Evolutionary conservation across 176 grass and related monocot genomes (phyloP).

Genomic region (Tillandsia fasciculata): DNA sequence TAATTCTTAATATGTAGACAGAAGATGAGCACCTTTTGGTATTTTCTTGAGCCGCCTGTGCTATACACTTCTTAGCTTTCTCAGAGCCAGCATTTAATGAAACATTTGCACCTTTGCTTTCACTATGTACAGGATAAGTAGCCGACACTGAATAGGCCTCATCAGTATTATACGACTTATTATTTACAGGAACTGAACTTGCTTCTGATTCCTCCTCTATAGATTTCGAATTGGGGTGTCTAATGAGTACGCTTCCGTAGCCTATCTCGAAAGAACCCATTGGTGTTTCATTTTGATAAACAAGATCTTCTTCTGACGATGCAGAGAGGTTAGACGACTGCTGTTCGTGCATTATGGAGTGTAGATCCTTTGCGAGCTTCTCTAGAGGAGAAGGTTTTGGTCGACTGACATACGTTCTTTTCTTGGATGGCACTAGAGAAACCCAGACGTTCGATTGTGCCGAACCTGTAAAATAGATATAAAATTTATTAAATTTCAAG

Average conservation of each 20-base stretch:
- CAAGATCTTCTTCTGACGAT: conserved; percentile 64
- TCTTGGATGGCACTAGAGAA: conserved; percentile 66
- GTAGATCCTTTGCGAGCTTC: conserved; percentile 80
- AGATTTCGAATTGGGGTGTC: conserved; percentile 58
- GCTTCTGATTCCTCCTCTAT: conserved; percentile 89
- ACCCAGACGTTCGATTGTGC: conserved; percentile 88
- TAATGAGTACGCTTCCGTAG: conserved; percentile 79
- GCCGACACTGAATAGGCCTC: conserved; percentile 44
- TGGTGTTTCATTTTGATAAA: conserved; percentile 61
- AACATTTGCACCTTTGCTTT: conserved; percentile 31
- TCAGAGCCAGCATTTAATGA: conserved; percentile 17
- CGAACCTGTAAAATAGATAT: conserved; percentile 47
- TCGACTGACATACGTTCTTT: conserved; percentile 47
- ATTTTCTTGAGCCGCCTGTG: conserved; percentile 24
- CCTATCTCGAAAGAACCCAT: conserved; percentile 73
- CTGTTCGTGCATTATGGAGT: conserved; percentile 68
- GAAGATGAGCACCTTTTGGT: conserved; percentile 32
- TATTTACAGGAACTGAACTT: conserved; percentile 68
- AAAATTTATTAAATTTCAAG: conserved; percentile 1
- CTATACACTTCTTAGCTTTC: conserved; percentile 18
- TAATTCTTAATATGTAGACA: background rate
- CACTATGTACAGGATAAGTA: conserved; percentile 34
- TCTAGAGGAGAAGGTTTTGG: conserved; percentile 54
- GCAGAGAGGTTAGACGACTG: conserved; percentile 44
- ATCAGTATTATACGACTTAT: conserved; percentile 51